These are phyloP conservation scores for Puccinia polysora DNA, from an alignment of 1,284 basidiomycete genomes.

Conservation along the genomic window DNA sequence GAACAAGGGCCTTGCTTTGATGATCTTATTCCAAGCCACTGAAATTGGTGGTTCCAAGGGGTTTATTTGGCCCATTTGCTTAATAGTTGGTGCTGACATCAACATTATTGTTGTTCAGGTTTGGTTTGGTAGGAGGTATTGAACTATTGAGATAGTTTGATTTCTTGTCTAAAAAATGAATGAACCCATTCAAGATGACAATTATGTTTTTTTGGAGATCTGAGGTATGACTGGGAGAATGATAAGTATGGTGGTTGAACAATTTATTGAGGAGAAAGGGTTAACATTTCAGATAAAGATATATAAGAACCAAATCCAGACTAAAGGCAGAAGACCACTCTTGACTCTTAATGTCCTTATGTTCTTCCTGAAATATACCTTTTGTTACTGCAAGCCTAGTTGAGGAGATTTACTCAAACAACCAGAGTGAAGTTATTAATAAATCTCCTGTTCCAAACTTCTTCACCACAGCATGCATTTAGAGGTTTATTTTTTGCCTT, in stretches of 20 bases:
- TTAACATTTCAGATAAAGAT: too few species aligned
- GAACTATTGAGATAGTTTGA: background rate
- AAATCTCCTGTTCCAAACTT: too few species aligned
- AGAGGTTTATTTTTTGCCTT: too few species aligned
- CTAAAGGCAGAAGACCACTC: too few species aligned
- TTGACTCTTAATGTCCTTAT: too few species aligned
- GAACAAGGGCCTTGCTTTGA: slow-evolving; percentile 48
- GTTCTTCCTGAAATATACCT: too few species aligned
- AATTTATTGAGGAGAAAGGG: slow-evolving; percentile 39
- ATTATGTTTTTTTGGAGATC: slow-evolving; percentile 25
- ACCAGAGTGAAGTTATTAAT: too few species aligned
- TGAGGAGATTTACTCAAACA: too few species aligned
- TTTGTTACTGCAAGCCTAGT: too few species aligned
- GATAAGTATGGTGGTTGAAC: slow-evolving; percentile 6
- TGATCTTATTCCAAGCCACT: too few species aligned
- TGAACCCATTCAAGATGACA: slow-evolving; percentile 31
- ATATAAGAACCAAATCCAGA: too few species aligned
- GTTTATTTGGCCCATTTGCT: background rate
- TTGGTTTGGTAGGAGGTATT: background rate
- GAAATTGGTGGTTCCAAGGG: background rate
- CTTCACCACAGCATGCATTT: too few species aligned
- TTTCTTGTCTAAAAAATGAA: slow-evolving; percentile 40
- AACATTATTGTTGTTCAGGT: background rate
- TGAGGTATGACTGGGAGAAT: slow-evolving; percentile 3
- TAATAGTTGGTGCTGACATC: background rate